Evolutionary conservation across 768 basidiomycete species (phyloP), one percentile per base, ranked within the genome.

Genomic region (Coprinopsis sp.): DNA sequence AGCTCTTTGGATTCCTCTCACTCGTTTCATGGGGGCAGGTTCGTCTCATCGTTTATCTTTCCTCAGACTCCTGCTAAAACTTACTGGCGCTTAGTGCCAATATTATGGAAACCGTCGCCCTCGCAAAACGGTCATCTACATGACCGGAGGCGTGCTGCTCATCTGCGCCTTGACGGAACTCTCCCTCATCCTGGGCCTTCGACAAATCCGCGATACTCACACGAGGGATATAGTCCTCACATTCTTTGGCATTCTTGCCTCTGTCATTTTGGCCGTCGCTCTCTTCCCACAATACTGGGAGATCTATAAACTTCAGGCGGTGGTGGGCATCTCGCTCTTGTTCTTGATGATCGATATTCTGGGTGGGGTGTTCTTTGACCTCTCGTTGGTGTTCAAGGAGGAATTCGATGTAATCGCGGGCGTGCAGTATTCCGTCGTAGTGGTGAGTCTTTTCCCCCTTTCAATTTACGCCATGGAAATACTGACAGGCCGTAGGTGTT

Each of bases 261-360:
- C 81, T 0, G 66, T 82, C 6, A 55, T 87, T 14, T 71, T 90
- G 30, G 69, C 78, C 11, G 57, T 73, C 11, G 76, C 63, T 2
- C 55, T 75, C 16, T 55, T 71, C 27, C 69, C 89, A 1, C 88
- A 91, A 60, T 91, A 84, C 55, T 79, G 73, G 60, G 86, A 90
- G 58, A 90, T 91, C 36, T 84, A 75, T 64, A 75, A 76, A 51
- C 69, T 72, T 54, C 70, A 69, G 51, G 75, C 81, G 52, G 82
- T 85, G 30, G 57, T 77, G 19, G 88, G 89, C 6, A 79, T 92
- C 42, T 86, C 82, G 1, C 65, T 85, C 34, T 33, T 69, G 6
- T 90, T 91, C 66, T 81, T 91, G 67, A 53, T 64, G 7, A 70
- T 91, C 41, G 89, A 92, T 57, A 70, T 82, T 44, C 58, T 79